Evolutionary conservation across 805 yeast species (phyloP).

Genomic region (Grigorovia yakushimaensis): DNA sequence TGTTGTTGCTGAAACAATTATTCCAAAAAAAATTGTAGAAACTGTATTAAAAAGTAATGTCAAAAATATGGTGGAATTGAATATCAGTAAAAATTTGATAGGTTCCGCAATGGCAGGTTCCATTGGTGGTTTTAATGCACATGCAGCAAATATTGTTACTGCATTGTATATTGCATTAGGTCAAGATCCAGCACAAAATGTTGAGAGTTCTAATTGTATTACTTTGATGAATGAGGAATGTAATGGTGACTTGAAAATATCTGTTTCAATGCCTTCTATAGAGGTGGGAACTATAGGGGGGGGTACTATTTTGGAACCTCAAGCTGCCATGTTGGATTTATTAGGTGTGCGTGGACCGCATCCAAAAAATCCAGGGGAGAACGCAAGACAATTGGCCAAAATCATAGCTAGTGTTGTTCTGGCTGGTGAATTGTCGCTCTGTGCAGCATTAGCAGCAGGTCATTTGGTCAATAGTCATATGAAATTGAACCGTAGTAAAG

Average conservation of each 20-base stretch:
- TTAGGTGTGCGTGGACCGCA: constrained; percentile 95
- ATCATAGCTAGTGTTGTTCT: constrained; percentile 90
- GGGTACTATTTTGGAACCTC: constrained; percentile 96
- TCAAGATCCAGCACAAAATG: constrained; percentile 99
- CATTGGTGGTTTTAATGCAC: constrained; percentile 97
- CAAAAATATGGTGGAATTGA: constrained; percentile 82
- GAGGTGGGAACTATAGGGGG: constrained; percentile 99
- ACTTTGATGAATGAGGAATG: constrained; percentile 82
- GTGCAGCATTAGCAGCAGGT: constrained; percentile 97
- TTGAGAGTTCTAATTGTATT: constrained; percentile 94
- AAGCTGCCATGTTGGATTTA: constrained; percentile 88
- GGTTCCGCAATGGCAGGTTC: constrained; percentile 99
- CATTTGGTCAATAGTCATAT: constrained; percentile 96
- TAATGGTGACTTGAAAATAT: constrained; percentile 73
- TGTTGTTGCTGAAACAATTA: constrained; percentile 89
- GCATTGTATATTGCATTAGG: constrained; percentile 93
- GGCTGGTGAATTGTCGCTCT: constrained; percentile 90
- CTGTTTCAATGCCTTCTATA: constrained; percentile 98
- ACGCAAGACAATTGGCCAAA: constrained; percentile 87
- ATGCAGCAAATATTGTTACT: constrained; percentile 92
- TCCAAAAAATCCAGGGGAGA: constrained; percentile 85
- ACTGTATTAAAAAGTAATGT: constrained; percentile 87
- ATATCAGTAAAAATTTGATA: constrained; percentile 77
- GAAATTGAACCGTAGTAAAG: constrained; percentile 77
- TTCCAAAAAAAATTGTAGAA: constrained; percentile 72